phyloP scores from a whole-genome alignment of 768 basidiomycete species.

The Lepiota venenata region DNA sequence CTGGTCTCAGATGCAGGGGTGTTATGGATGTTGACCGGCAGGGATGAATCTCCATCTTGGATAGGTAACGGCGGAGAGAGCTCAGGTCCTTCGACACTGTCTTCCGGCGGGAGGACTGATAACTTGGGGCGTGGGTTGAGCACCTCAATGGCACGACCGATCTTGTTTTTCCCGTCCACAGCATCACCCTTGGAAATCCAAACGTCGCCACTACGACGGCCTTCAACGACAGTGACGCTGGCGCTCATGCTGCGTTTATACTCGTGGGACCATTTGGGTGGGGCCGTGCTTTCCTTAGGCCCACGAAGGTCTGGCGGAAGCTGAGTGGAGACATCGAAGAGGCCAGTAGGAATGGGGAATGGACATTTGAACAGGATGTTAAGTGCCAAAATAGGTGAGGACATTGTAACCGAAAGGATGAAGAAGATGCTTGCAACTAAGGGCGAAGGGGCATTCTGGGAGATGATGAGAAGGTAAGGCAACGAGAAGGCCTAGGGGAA shows the following conservation, averaged over 20 bases:
- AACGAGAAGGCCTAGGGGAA: constrained; percentile 49
- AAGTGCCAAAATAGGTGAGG: constrained; percentile 62
- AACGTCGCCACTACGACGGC: constrained; percentile 68
- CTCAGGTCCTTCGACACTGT: constrained; percentile 40
- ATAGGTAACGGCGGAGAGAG: constrained; percentile 61
- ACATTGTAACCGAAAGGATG: constrained; percentile 60
- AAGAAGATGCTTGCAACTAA: constrained; percentile 46
- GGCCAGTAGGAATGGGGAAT: constrained; percentile 61
- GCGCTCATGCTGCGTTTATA: constrained; percentile 63
- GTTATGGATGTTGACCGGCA: constrained; percentile 39
- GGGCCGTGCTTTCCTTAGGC: constrained; percentile 34
- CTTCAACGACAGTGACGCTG: constrained; percentile 67
- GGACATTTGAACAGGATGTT: constrained; percentile 59
- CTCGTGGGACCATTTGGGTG: constrained; percentile 46
- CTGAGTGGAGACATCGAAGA: constrained; percentile 51
- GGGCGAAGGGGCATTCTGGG: constrained; percentile 35
- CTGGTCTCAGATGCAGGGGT: constrained; percentile 56
- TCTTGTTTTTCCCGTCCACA: constrained; percentile 58
- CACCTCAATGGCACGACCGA: constrained; percentile 61
- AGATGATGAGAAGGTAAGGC: constrained; percentile 54
- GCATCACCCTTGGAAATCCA: constrained; percentile 76
- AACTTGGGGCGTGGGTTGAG: constrained; percentile 63
- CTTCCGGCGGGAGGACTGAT: constrained; percentile 59
- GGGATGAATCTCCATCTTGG: constrained; percentile 46
- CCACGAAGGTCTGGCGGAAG: constrained; percentile 35